These are phyloP conservation scores for Exsudoporus floridanus DNA, from an alignment of 1,284 basidiomycete species.

Conservation along the genomic window DNA sequence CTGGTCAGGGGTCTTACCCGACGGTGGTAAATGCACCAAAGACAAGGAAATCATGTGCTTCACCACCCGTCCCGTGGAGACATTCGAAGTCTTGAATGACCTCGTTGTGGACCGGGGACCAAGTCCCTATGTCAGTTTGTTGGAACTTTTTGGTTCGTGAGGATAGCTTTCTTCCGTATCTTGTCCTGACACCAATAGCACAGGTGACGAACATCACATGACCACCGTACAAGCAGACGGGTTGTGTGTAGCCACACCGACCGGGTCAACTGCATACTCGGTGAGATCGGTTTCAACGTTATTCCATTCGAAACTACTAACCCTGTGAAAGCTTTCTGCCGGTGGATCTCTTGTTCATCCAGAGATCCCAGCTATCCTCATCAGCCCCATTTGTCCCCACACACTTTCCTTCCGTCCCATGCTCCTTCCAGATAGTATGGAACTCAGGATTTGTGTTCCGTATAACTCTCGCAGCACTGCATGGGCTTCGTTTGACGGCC, in stretches of 20 bases:
- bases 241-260: conserved; percentile 93
- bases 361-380: conserved; percentile 94
- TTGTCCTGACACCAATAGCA: conserved; percentile 8
- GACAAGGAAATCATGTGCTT: conserved; percentile 99
- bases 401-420: conserved; percentile 98
- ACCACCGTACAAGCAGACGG: conserved; percentile 99
- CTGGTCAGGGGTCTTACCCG: conserved; percentile 44
- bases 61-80: conserved; percentile 91
- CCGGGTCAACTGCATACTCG: conserved; percentile 97
- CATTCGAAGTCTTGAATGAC: conserved; percentile 98
- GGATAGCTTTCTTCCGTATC: not conserved
- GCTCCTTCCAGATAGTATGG: conserved; percentile 98
- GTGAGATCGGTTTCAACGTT: conserved; percentile 42
- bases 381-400: conserved; percentile 98
- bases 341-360: conserved; percentile 98
- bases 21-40: conserved; percentile 52
- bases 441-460: conserved; percentile 95
- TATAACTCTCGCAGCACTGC: conserved; percentile 98
- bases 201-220: conserved; percentile 98
- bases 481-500: conserved; percentile 98
- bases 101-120: conserved; percentile 97
- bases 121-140: conserved; percentile 93
- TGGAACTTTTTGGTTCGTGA: conserved; percentile 91
- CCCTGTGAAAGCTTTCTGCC: conserved; percentile 77
- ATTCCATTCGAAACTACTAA: conserved; percentile 12